Evolutionary conservation across 306 rosid genomes (phyloP), one percentile per base, ranked within the genome.

Genomic region (Pyrus bretschneideri): DNA sequence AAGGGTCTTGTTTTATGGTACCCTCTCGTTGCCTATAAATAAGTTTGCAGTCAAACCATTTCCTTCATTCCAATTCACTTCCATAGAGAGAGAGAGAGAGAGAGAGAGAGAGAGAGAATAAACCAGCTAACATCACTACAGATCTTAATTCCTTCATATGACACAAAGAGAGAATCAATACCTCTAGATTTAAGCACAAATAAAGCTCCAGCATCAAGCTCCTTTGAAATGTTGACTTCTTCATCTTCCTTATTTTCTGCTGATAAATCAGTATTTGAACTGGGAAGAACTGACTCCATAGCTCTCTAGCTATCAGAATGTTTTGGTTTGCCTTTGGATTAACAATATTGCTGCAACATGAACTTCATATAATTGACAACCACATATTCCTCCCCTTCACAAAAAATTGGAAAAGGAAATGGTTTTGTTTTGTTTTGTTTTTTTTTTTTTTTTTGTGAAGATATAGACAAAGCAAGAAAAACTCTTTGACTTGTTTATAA

Each of bases 131-230:
- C 45, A 40, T 8, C 45, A 2, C 3, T 6, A 35, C 3, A 40
- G 11, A 40, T 40, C 45, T 10, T 40, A 40, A 40, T 0, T 40
- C 45, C 11, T 40, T 40, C 45, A 40, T 40, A 40, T 9, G 45
- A 40, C 45, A 9, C 33, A 44, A 22, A 69, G 11, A 51, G 10
- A 69, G 45, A 69, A 27, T 19, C 4, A 14, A 5, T 22, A 64
- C 79, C 72, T 65, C 45, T 13, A 19, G 65, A 65, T 52, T 76
- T 66, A 64, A 76, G 72, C 42, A 76, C 79, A 54, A 76, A 76
- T 19, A 66, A 70, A 65, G 80, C 81, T 25, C 75, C 81, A n/a
- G 81, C 75, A 60, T 77, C 80, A 69, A 69, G 74, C 33, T 77
- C 40, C 31, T 77, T 77, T 22, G 42, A n/a, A 58, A 8, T 11